Evolutionary conservation across 257 asterid genomes (phyloP).

Genomic region (Solanum appendiculatum): DNA sequence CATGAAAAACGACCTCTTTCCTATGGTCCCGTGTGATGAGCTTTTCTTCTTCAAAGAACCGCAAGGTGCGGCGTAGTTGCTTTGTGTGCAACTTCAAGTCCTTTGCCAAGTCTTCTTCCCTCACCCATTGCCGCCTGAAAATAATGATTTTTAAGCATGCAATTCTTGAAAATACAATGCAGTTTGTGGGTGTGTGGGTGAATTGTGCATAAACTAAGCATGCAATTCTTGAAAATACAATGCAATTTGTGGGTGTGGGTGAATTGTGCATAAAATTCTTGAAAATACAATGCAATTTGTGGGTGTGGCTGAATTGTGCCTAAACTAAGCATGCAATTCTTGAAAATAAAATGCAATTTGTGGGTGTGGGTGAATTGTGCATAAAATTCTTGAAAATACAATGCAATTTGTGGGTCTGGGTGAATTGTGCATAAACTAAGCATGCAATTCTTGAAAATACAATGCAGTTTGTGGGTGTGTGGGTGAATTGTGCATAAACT

Average conservation of each 20-base stretch:
- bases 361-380: no score
- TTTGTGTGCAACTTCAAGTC: slow-evolving; percentile 93
- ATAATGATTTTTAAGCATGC: neutral
- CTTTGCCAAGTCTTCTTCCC: slow-evolving; percentile 98
- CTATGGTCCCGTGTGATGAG: slow-evolving; percentile 88
- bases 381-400: neutral
- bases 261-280: no score
- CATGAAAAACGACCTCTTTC: slow-evolving; percentile 64
- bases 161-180: neutral
- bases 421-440: neutral
- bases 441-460: neutral
- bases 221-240: neutral
- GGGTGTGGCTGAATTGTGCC: neutral
- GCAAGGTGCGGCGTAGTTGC: slow-evolving; percentile 87
- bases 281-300: no score
- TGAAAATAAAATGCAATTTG: neutral
- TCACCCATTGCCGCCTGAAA: slow-evolving; percentile 84
- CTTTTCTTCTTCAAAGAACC: slow-evolving; percentile 95
- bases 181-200: neutral
- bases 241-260: no score
- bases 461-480: neutral
- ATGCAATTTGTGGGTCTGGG: neutral
- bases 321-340: neutral
- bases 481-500: neutral
- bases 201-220: neutral